A percentile compares a stretch with the other conserved stretches of the same genome.
Conservation (phyloP, 305 asterid species). For the Withania somnifera region DNA sequence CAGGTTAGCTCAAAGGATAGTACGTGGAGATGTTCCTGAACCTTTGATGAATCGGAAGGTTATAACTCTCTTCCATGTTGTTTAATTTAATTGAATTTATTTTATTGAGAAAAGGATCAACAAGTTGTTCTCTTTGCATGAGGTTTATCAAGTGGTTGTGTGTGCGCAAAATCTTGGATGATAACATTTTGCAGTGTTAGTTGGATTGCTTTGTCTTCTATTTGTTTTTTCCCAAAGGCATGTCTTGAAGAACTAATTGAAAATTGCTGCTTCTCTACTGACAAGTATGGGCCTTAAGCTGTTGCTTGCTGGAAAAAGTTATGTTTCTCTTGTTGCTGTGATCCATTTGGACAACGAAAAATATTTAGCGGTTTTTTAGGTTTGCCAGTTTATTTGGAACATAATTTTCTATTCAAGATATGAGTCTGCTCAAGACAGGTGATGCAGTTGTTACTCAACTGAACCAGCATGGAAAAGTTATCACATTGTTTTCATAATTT, state of each 20-base stretch:
- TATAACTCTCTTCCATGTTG: neutral
- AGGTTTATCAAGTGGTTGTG: neutral
- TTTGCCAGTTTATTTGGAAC: neutral
- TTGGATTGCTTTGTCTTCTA: neutral
- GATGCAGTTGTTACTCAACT: neutral
- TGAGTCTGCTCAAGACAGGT: neutral
- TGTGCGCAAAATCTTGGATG: neutral
- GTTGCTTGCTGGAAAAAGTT: neutral
- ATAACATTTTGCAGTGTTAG: neutral
- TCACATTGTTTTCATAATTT: neutral
- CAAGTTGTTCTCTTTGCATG: neutral
- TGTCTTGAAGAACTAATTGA: neutral
- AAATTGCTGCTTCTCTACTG: neutral
- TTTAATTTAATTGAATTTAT: neutral
- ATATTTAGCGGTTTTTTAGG: neutral
- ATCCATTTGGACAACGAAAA: neutral
- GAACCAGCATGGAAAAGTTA: neutral
- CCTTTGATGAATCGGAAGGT: conserved; percentile 78
- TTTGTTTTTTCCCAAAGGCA: too few relatives aligned
- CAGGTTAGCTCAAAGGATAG: conserved; percentile 77
- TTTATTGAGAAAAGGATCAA: neutral
- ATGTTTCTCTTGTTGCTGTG: neutral
- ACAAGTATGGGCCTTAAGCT: neutral
- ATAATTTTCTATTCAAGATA: neutral
- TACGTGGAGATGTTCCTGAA: conserved; percentile 83